phyloP scores from a whole-genome alignment of 768 basidiomycete genomes.

The Suillus brevipes region DNA sequence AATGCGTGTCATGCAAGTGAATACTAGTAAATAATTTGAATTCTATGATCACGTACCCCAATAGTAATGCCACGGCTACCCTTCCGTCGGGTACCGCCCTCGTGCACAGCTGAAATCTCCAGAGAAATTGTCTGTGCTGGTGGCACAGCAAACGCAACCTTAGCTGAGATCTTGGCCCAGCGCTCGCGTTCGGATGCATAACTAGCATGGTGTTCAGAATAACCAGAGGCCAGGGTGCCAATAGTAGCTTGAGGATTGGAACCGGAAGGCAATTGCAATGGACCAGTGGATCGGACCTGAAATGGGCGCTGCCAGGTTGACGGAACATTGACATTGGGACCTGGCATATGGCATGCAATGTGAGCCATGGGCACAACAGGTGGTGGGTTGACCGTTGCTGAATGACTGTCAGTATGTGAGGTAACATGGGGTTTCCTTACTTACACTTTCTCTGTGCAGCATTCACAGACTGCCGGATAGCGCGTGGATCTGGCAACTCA shows the following conservation, averaged over 20 bases:
- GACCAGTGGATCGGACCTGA: too few relatives aligned
- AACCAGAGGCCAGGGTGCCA: not conserved
- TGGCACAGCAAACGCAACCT: not conserved
- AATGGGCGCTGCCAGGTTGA: not conserved
- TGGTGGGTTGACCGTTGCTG: not conserved
- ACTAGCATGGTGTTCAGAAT: not conserved
- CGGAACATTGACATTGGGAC: not conserved
- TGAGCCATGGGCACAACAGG: not conserved
- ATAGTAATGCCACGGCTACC: not conserved
- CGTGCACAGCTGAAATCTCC: not conserved
- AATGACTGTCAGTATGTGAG: not conserved
- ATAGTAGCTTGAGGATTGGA: too few relatives aligned
- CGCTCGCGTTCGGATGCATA: not conserved
- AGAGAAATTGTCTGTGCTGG: not conserved
- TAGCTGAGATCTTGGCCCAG: not conserved
- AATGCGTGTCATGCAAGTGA: too few relatives aligned
- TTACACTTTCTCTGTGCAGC: not conserved
- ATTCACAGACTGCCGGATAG: not conserved
- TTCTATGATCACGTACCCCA: not conserved
- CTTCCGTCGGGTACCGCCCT: not conserved
- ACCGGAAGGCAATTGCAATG: too few relatives aligned
- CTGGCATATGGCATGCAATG: not conserved
- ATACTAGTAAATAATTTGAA: too few relatives aligned
- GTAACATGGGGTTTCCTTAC: not conserved
- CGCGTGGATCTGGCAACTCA: not conserved